These are phyloP conservation scores for Paxillus ammoniavirescens DNA, from an alignment of 768 basidiomycete genomes.

Conservation along the genomic window DNA sequence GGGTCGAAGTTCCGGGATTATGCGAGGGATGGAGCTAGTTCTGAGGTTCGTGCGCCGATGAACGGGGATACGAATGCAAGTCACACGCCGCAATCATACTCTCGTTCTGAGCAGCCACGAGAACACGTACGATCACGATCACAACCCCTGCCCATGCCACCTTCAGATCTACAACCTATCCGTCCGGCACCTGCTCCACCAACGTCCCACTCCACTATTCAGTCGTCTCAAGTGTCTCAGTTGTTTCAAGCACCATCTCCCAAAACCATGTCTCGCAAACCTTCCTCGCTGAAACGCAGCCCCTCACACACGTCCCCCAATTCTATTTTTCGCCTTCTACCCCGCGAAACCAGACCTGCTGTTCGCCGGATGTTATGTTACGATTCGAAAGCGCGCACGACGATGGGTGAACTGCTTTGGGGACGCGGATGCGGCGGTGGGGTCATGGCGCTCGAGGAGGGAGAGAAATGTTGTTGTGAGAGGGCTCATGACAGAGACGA, in stretches of 20 bases:
- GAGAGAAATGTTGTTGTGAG: constrained; percentile 66
- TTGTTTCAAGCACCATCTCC: constrained; percentile 19
- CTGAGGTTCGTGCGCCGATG: constrained; percentile 3
- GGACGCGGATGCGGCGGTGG: constrained; percentile 74
- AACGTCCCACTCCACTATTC: constrained; percentile 9
- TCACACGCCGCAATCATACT: not conserved
- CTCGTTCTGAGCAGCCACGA: constrained; percentile 1
- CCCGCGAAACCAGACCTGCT: constrained; percentile 87
- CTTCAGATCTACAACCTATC: constrained; percentile 20
- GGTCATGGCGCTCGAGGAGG: constrained; percentile 46
- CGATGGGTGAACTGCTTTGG: constrained; percentile 86
- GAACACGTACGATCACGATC: constrained; percentile 3
- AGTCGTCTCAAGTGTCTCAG: not conserved
- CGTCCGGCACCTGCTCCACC: constrained; percentile 27
- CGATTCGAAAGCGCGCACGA: constrained; percentile 86
- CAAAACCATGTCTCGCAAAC: constrained; percentile 47
- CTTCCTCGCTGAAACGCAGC: constrained; percentile 17
- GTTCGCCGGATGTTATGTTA: constrained; percentile 93
- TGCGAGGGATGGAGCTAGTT: not conserved
- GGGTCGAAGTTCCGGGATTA: constrained; percentile 2
- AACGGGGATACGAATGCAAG: constrained; percentile 1
- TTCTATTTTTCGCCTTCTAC: constrained; percentile 93
- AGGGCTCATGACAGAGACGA: constrained; percentile 25
- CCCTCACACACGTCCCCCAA: constrained; percentile 44
- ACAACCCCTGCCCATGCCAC: constrained; percentile 7